Percentiles rank a stretch among this genome's conserved stretches.
phyloP scores from a whole-genome alignment of 2,329 filamentous ascomycete genomes.

The Truncatella angustata region DNA sequence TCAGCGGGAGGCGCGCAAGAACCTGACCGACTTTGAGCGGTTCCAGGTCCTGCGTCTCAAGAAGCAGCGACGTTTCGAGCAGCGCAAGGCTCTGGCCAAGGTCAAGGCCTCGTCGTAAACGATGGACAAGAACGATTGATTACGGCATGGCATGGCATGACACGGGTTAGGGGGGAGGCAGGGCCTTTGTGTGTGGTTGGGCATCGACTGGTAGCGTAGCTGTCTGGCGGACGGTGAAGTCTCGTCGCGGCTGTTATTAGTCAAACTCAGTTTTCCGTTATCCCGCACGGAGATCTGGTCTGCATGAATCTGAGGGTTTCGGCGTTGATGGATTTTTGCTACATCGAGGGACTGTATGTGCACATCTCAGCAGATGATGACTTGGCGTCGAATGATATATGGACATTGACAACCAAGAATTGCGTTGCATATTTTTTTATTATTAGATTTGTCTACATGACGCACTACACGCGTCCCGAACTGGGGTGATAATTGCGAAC shows the following conservation, averaged over 20 bases:
- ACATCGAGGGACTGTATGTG: conserved; percentile 63
- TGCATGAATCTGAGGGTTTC: conserved; percentile 18
- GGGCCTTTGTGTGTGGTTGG: background rate
- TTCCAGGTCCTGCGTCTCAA: conserved; percentile 99
- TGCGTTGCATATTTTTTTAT: conserved; percentile 9
- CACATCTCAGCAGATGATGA: conserved; percentile 45
- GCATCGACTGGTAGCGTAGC: conserved; percentile 5
- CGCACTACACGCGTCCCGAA: background rate
- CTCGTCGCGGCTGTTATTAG: conserved; percentile 1
- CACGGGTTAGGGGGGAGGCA: conserved; percentile 4
- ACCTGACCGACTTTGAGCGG: conserved; percentile 96
- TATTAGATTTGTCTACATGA: conserved; percentile 4
- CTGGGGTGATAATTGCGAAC: conserved; percentile 2
- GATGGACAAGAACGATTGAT: background rate
- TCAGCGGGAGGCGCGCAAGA: conserved; percentile 81
- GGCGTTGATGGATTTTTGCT: conserved; percentile 51
- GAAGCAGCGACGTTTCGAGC: conserved; percentile 99
- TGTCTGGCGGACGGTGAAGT: background rate
- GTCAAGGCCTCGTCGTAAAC: conserved; percentile 77
- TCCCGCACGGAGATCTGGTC: conserved; percentile 14
- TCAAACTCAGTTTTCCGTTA: background rate
- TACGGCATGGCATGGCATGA: conserved; percentile 9
- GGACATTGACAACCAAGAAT: conserved; percentile 51
- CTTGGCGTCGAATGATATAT: conserved; percentile 59
- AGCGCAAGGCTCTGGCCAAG: conserved; percentile 95